Evolutionary conservation across 2,329 filamentous ascomycete genomes (phyloP), one percentile per base, ranked within the genome.

Genomic region (Madurella mycetomatis): DNA sequence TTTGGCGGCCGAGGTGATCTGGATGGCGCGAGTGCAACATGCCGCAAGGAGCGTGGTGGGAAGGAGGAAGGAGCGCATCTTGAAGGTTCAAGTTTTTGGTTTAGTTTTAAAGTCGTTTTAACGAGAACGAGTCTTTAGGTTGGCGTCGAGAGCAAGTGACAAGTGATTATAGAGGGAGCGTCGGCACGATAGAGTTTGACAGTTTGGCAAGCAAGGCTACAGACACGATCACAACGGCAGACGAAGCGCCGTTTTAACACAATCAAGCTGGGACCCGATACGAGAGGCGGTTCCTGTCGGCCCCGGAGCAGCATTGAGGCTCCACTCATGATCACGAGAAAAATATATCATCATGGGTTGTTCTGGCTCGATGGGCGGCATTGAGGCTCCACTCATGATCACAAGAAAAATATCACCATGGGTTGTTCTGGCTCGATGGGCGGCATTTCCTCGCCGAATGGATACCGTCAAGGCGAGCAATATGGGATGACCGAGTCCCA

Each of bases 1-100:
- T 55, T 63, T 64, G 57, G 56, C 49, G 25, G 62, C 58, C 32
- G 51, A 49, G 43, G 60, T 63, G 59, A 65, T 54, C 49, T 59
- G 19, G 58, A 65, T 60, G 50, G 62, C 63, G 53, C 43, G 41
- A 30, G 49, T 55, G 15, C 40, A 31, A 54, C 47, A 39, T 42
- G 59, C 55, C 34, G 55, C 54, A 43, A 63, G 49, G 48, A 62
- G 54, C 19, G 53, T 45, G 46, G 54, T 17, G 51, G 54, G 40
- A 50, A 54, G 40, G 46, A 56, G 31, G 51, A 54, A 44, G 54
- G 59, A 39, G 44, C 53, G 60, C 62, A 64, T 64, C n/a, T 58
- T 61, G 56, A 45, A 25, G 43, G 49, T 52, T 16, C 25, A 25
- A 25, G 25, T n/a, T 56, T 47, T 51, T 45, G 43, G 41, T 48